phyloP scores from a whole-genome alignment of 192 early-diverging fungal species.

The Chytriomyces hyalinus region DNA sequence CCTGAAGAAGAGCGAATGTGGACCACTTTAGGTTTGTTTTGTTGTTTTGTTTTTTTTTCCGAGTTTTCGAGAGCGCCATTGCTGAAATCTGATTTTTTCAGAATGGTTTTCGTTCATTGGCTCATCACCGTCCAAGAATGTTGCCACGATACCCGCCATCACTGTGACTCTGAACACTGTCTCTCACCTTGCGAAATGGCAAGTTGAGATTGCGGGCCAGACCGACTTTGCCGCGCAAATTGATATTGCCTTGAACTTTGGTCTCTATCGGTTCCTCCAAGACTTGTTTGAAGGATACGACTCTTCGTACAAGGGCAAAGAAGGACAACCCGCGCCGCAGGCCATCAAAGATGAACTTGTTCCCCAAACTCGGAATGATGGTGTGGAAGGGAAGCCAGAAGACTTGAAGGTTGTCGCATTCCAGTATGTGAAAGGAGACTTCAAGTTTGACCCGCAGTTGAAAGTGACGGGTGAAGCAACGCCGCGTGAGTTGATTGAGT shows the following conservation, averaged over 20 bases:
- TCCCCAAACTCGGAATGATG: not conserved
- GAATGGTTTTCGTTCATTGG: slow-evolving; percentile 56
- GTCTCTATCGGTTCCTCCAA: slow-evolving; percentile 53
- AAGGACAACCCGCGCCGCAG: not conserved
- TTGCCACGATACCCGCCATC: slow-evolving; percentile 42
- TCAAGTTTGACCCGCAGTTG: slow-evolving; percentile 58
- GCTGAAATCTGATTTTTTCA: not conserved
- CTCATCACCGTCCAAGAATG: slow-evolving; percentile 47
- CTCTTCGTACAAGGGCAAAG: slow-evolving; percentile 36
- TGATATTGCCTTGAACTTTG: slow-evolving; percentile 59
- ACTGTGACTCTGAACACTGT: slow-evolving; percentile 21
- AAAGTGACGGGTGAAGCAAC: slow-evolving; percentile 62
- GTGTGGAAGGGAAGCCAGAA: not conserved
- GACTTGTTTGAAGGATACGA: slow-evolving; percentile 50
- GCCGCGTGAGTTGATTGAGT: slow-evolving; percentile 55
- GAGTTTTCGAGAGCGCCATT: not conserved
- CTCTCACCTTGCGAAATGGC: slow-evolving; percentile 8
- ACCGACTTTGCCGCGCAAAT: slow-evolving; percentile 53
- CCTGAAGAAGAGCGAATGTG: slow-evolving; percentile 55
- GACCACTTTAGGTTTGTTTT: slow-evolving; percentile 47
- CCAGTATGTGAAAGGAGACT: slow-evolving; percentile 35
- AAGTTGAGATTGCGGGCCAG: slow-evolving; percentile 47
- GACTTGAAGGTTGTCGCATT: not conserved
- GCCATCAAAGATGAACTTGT: not conserved
- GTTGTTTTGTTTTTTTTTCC: slow-evolving; percentile 33